phyloP scores from a whole-genome alignment of 225 moss, liverwort and hornwort species.

The Polytrichum commune region DNA sequence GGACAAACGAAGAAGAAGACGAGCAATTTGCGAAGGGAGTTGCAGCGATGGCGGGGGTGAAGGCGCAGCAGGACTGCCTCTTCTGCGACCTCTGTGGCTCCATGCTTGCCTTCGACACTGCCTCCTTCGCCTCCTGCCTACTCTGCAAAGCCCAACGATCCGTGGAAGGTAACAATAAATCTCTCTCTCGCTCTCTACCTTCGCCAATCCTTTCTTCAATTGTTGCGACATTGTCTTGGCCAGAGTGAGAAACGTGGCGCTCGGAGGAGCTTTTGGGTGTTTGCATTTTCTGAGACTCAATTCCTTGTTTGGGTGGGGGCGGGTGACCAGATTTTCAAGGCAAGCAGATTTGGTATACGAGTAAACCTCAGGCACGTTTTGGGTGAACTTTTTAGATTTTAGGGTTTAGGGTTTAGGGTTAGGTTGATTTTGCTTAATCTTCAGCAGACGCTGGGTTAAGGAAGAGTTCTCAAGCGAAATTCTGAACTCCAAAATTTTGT shows the following conservation, averaged over 20 bases:
- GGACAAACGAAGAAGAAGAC: neutral
- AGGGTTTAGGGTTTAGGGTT: no score
- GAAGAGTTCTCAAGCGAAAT: neutral
- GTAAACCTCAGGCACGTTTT: conserved; percentile 55
- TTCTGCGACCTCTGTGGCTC: conserved; percentile 86
- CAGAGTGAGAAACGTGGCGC: no score
- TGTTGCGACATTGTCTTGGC: no score
- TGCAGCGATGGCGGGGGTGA: conserved; percentile 18
- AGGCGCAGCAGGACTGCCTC: conserved; percentile 58
- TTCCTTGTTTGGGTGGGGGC: conserved; percentile 5
- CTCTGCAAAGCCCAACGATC: conserved; percentile 79
- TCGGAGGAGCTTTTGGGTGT: no score
- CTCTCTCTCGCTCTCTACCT: neutral
- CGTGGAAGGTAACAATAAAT: conserved; percentile 49
- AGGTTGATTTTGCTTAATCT: no score
- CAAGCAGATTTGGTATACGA: conserved; percentile 80
- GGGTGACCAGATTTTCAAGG: conserved; percentile 72
- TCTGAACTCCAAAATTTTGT: neutral
- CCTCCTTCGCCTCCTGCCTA: conserved; percentile 66
- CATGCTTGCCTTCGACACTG: conserved; percentile 62
- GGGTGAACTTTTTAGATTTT: no score
- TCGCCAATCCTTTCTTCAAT: no score
- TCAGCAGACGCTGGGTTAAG: no score
- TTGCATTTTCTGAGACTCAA: neutral
- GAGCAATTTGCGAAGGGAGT: neutral